Evolutionary conservation across 148 eudicot species (phyloP).

Genomic region (Fagopyrum tataricum): DNA sequence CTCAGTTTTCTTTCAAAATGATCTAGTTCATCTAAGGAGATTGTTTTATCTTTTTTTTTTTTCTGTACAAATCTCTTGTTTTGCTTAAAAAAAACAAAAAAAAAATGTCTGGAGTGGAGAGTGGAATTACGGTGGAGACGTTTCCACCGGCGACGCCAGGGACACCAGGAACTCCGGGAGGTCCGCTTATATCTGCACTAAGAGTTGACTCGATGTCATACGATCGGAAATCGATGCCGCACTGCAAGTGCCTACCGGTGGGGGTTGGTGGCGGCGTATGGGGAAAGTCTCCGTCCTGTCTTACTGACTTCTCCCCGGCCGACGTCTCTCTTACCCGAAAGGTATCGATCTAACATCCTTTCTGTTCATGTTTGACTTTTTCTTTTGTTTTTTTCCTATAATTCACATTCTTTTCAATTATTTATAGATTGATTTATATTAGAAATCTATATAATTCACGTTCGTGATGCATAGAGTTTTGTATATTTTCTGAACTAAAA

Average conservation of each 20-base stretch:
- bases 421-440: too few species aligned
- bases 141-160: constrained; percentile 41
- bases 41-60: too few species aligned
- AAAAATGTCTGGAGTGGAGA: constrained; percentile 11
- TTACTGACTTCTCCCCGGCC: constrained; percentile 49
- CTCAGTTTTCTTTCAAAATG: neutral
- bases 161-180: constrained; percentile 72
- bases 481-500: too few species aligned
- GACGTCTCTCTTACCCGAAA: constrained; percentile 93
- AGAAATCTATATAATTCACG: too few species aligned
- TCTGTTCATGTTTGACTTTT: neutral
- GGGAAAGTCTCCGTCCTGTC: constrained; percentile 57
- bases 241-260: constrained; percentile 63
- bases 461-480: too few species aligned
- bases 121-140: constrained; percentile 30
- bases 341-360: constrained; percentile 28
- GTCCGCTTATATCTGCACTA: constrained; percentile 34
- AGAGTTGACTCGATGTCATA: constrained; percentile 68
- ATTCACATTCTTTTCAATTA: too few species aligned
- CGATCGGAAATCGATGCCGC: constrained; percentile 82
- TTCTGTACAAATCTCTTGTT: neutral
- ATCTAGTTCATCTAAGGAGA: too few species aligned
- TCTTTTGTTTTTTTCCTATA: too few species aligned
- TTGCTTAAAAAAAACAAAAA: constrained; percentile 11
- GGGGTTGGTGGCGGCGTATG: constrained; percentile 31